Percentiles rank a stretch among this genome's conserved stretches.
Evolutionary conservation across 805 yeast genomes (phyloP).

Genomic region (Starmera caribaea): DNA sequence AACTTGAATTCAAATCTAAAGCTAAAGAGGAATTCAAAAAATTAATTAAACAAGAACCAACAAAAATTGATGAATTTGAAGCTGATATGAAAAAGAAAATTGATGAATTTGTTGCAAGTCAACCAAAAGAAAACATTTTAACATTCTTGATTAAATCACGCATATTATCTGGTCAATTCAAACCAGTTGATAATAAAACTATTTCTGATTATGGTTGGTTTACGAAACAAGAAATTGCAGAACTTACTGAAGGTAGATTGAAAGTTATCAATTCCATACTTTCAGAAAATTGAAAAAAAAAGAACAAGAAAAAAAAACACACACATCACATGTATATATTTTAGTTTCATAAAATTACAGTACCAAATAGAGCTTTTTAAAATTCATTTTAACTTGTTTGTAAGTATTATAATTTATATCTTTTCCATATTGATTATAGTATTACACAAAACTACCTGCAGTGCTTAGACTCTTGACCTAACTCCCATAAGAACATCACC

Average conservation of each 20-base stretch:
- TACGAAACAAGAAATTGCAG: constrained; percentile 60
- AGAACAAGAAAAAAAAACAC: background rate
- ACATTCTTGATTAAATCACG: constrained; percentile 59
- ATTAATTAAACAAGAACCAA: constrained; percentile 46
- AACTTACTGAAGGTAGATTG: constrained; percentile 41
- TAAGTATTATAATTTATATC: background rate
- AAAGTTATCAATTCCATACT: constrained; percentile 31
- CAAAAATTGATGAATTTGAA: constrained; percentile 34
- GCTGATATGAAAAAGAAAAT: too few species aligned
- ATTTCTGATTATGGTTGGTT: constrained; percentile 59
- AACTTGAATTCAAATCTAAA: constrained; percentile 54
- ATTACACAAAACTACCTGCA: too few species aligned
- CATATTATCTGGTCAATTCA: constrained; percentile 71
- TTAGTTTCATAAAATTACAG: too few species aligned
- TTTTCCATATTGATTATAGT: too few species aligned
- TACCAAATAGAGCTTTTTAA: background rate
- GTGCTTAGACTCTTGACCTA: background rate
- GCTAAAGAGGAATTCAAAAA: constrained; percentile 64
- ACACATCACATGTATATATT: background rate
- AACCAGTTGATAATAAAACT: constrained; percentile 18
- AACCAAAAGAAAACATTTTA: too few species aligned
- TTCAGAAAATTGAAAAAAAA: constrained; percentile 7
- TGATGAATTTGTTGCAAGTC: background rate
- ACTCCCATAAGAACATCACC: constrained; percentile 8
- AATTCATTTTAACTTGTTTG: background rate